Conservation (phyloP, 805 yeast genomes). For the Starmerella vaccinii region DNA sequence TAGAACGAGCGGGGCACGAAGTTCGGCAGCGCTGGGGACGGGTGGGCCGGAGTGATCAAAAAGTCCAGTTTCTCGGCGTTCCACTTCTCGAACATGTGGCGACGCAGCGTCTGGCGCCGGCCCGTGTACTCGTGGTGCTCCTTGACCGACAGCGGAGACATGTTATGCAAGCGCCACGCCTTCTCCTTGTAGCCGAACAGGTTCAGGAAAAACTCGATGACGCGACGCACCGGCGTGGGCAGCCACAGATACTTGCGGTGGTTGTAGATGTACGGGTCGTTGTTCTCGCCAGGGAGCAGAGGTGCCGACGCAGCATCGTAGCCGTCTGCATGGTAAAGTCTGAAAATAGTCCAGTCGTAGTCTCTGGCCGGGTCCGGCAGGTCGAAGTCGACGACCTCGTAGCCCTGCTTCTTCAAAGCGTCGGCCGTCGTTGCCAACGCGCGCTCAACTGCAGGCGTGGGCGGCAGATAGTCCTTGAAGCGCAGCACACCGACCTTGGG, state of each 20-base stretch:
- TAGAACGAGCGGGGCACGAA: constrained; percentile 30
- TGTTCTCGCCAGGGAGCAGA: constrained; percentile 29
- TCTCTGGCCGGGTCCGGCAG: constrained; percentile 42
- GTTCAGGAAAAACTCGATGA: constrained; percentile 33
- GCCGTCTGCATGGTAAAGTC: constrained; percentile 41
- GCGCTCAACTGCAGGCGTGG: constrained; percentile 40
- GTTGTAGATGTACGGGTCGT: constrained; percentile 33
- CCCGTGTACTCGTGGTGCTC: constrained; percentile 31
- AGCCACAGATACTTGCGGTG: constrained; percentile 27
- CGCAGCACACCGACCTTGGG: constrained; percentile 41
- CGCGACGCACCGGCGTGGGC: constrained; percentile 30
- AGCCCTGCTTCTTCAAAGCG: constrained; percentile 38
- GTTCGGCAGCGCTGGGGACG: constrained; percentile 37
- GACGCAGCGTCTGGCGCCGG: constrained; percentile 33
- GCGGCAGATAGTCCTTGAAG: constrained; percentile 41
- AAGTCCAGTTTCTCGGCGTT: constrained; percentile 33
- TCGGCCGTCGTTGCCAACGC: constrained; percentile 35
- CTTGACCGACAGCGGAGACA: constrained; percentile 27
- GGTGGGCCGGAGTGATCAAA: constrained; percentile 34
- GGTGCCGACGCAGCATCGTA: constrained; percentile 26
- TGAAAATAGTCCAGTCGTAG: constrained; percentile 50
- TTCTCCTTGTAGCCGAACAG: constrained; percentile 32
- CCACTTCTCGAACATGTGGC: constrained; percentile 30
- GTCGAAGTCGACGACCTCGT: constrained; percentile 38
- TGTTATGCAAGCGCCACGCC: constrained; percentile 31